Evolutionary conservation across 2,329 filamentous ascomycete genomes (phyloP).

Genomic region (Beauveria caledonica): DNA sequence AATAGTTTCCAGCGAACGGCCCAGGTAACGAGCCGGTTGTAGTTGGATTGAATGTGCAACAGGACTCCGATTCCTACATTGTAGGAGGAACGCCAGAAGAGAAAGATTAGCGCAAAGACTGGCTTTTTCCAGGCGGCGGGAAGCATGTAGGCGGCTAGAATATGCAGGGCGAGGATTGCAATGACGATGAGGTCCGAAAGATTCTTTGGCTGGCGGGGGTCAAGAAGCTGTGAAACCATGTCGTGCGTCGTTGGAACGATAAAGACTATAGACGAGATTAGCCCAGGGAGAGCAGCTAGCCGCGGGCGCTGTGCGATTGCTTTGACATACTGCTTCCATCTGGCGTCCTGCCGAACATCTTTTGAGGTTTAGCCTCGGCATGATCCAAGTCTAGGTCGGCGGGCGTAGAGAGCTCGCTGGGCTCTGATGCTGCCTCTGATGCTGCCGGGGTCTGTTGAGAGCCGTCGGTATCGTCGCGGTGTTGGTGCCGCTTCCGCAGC

Average conservation of each 20-base stretch:
- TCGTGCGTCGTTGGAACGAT: slow-evolving; percentile 93
- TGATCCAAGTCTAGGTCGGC: slow-evolving; percentile 9
- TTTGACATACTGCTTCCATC: slow-evolving; percentile 72
- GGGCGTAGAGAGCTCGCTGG: not conserved
- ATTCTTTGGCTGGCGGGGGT: slow-evolving; percentile 92
- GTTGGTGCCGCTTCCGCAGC: slow-evolving; percentile 13
- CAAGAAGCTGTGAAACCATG: slow-evolving; percentile 96
- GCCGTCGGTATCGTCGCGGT: not conserved
- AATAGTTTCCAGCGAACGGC: slow-evolving; percentile 81
- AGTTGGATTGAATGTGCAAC: slow-evolving; percentile 81
- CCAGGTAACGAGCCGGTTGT: slow-evolving; percentile 79
- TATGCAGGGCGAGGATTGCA: slow-evolving; percentile 65
- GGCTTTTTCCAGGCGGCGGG: slow-evolving; percentile 63
- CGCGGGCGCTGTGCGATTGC: slow-evolving; percentile 2
- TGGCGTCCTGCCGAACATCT: slow-evolving; percentile 85
- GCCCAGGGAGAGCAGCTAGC: slow-evolving; percentile 8
- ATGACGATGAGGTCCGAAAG: slow-evolving; percentile 77
- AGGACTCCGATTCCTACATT: slow-evolving; percentile 91
- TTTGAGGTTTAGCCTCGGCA: slow-evolving; percentile 38
- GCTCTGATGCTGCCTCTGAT: not conserved
- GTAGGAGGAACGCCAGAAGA: slow-evolving; percentile 89
- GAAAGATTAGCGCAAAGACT: slow-evolving; percentile 72
- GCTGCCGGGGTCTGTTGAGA: slow-evolving; percentile 13
- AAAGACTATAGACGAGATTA: slow-evolving; percentile 57
- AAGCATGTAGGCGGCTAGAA: slow-evolving; percentile 64